Conservation (phyloP, 495 filamentous ascomycete genomes). For the Neurospora terricola region DNA sequence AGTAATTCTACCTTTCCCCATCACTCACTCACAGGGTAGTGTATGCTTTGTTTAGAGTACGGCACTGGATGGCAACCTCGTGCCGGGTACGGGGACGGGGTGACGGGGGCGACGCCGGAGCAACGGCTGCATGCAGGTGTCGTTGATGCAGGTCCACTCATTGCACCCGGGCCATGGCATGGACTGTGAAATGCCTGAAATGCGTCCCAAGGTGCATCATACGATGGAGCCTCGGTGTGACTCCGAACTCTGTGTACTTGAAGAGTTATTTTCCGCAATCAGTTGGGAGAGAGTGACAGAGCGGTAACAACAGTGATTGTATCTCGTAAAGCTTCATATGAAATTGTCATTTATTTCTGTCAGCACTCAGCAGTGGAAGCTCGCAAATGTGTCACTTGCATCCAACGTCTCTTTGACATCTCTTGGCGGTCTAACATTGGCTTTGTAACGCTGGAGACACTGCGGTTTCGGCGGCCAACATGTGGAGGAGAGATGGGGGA, state of each 20-base stretch:
- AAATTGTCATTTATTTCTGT: neutral
- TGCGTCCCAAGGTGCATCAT: neutral
- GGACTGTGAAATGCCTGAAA: neutral
- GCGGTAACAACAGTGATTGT: neutral
- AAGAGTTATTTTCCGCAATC: neutral
- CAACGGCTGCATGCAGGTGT: neutral
- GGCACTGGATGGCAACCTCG: neutral
- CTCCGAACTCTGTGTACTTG: neutral
- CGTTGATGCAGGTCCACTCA: neutral
- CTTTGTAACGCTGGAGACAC: neutral
- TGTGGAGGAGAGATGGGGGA: neutral
- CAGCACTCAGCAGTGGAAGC: neutral
- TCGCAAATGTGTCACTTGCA: neutral
- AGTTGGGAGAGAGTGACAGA: neutral
- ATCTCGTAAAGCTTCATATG: neutral
- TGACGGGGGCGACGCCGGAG: slow-evolving; percentile 7
- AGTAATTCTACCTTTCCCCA: neutral
- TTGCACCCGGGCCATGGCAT: neutral
- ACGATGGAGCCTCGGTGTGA: neutral
- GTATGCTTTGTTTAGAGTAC: neutral
- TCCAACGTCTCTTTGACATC: neutral
- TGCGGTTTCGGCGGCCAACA: neutral
- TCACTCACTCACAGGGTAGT: neutral
- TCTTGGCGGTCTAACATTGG: neutral
- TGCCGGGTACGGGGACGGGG: slow-evolving; percentile 2